phyloP scores from a whole-genome alignment of 2,329 filamentous ascomycete genomes.

The Paradendryphiella salina region DNA sequence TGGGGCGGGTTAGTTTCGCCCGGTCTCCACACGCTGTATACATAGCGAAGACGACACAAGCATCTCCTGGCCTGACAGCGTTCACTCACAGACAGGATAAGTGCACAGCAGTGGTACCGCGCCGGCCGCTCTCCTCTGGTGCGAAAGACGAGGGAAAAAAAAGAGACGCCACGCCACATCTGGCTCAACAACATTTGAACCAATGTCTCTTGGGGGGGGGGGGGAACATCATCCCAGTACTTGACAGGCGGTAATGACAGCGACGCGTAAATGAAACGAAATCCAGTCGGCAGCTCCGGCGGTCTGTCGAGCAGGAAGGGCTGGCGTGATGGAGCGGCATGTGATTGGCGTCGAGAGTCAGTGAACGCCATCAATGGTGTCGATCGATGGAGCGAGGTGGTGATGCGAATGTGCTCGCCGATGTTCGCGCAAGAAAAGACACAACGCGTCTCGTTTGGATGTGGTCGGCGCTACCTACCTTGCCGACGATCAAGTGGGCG shows the following conservation, averaged over 20 bases:
- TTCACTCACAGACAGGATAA: background rate
- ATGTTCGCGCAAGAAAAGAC: conserved; percentile 9
- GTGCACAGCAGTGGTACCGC: background rate
- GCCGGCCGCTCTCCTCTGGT: background rate
- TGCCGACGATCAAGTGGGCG: conserved; percentile 2
- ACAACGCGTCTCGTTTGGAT: background rate
- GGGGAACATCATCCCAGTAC: background rate
- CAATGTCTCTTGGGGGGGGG: background rate
- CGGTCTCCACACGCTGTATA: background rate
- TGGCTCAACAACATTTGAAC: background rate
- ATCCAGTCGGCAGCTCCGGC: background rate
- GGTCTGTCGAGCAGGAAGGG: background rate
- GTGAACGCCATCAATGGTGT: background rate
- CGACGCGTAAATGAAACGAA: background rate
- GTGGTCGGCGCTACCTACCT: background rate
- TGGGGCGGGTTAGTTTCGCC: background rate
- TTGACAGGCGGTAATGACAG: background rate
- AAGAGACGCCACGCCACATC: background rate
- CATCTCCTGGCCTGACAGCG: background rate
- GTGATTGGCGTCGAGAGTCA: background rate
- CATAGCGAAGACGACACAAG: background rate
- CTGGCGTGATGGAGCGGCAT: background rate
- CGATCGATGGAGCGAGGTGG: conserved; percentile 1
- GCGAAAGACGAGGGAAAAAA: background rate
- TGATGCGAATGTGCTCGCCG: conserved; percentile 6